phyloP scores from a whole-genome alignment of 805 yeast genomes.

The Kluyveromyces dobzhanskii region DNA sequence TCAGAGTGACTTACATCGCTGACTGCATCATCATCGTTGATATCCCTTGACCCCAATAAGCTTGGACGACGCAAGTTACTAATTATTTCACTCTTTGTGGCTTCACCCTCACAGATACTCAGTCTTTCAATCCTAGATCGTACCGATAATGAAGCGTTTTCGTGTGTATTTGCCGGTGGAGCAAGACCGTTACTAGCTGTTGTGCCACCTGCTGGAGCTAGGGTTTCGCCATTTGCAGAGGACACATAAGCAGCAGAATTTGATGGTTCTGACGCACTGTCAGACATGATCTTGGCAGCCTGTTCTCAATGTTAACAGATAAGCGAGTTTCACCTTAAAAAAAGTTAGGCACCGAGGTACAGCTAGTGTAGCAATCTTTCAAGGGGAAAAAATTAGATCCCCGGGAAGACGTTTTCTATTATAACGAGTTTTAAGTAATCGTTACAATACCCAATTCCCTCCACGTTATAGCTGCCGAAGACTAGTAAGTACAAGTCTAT shows the following conservation, averaged over 20 bases:
- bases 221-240: not conserved
- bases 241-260: not conserved
- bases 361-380: too few species aligned
- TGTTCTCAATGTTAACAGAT: too few species aligned
- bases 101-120: conserved; percentile 18
- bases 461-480: too few species aligned
- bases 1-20: conserved; percentile 1
- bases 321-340: too few species aligned
- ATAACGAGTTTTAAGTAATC: too few species aligned
- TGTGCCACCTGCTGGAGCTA: too few species aligned
- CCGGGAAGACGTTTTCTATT: too few species aligned
- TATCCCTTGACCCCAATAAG: conserved; percentile 3
- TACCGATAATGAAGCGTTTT: conserved; percentile 2
- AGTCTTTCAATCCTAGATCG: conserved; percentile 19
- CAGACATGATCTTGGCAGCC: not conserved
- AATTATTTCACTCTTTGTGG: conserved; percentile 9
- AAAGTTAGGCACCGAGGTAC: too few species aligned
- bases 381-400: too few species aligned
- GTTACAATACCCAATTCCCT: too few species aligned
- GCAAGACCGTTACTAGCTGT: too few species aligned
- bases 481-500: too few species aligned
- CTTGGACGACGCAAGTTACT: conserved; percentile 3
- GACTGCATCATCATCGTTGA: conserved; percentile 5
- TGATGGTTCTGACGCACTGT: not conserved
- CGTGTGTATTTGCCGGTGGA: not conserved